Evolutionary conservation across 2,329 filamentous ascomycete genomes (phyloP).

Genomic region (Fusarium musae): DNA sequence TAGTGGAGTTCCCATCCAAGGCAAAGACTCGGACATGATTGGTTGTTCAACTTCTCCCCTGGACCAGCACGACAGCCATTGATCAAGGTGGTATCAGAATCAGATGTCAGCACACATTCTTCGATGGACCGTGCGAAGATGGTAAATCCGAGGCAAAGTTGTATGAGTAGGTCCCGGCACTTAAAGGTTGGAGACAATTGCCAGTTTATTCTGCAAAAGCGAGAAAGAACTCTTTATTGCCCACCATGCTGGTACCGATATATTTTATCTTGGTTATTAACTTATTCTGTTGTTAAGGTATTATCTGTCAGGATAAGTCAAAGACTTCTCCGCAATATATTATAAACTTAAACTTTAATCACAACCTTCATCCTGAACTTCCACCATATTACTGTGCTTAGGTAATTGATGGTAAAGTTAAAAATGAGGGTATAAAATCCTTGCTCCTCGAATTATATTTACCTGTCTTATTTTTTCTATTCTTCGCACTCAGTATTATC

Average conservation of each 20-base stretch:
- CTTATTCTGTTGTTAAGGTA: too few relatives aligned
- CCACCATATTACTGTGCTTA: background rate
- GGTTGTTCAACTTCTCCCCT: background rate
- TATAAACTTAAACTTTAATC: background rate
- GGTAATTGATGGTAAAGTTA: background rate
- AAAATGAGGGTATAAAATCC: background rate
- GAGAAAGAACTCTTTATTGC: background rate
- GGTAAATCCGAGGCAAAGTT: background rate
- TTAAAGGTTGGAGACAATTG: background rate
- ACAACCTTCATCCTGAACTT: background rate
- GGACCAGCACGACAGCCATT: background rate
- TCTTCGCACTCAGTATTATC: background rate
- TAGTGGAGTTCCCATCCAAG: background rate
- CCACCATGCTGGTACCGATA: too few relatives aligned
- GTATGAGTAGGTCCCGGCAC: background rate
- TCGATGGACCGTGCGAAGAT: too few relatives aligned
- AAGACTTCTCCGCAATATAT: background rate
- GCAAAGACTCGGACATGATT: background rate
- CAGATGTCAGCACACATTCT: background rate
- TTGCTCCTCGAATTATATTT: background rate
- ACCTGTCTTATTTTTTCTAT: background rate
- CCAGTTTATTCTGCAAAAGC: background rate
- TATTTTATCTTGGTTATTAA: background rate
- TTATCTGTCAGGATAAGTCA: fast-evolving
- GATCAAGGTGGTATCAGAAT: too few relatives aligned